Percentiles rank a stretch among this genome's conserved stretches.
Evolutionary conservation across 306 rosid genomes (phyloP).

Genomic region (Neltuma alba): DNA sequence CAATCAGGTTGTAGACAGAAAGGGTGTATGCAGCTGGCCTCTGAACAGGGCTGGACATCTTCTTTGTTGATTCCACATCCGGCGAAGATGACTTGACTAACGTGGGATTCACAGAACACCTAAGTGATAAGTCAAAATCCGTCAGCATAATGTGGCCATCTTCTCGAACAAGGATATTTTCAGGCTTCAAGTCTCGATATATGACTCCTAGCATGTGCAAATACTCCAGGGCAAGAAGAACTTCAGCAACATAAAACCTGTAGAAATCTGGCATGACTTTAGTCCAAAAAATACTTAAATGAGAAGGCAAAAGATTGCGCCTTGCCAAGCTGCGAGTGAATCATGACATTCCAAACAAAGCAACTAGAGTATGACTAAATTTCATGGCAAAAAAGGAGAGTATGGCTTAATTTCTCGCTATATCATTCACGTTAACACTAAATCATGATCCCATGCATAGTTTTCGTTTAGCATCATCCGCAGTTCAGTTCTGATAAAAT

Average conservation of each 20-base stretch:
- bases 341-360: conserved; percentile 3
- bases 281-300: conserved; percentile 23
- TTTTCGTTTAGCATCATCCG: neutral
- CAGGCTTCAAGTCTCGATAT: conserved; percentile 96
- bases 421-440: conserved; percentile 21
- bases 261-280: conserved; percentile 21
- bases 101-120: conserved; percentile 81
- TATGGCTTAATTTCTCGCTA: conserved; percentile 1
- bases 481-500: conserved; percentile 6
- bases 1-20: conserved; percentile 98
- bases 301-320: neutral
- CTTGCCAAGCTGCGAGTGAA: conserved; percentile 16
- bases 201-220: conserved; percentile 97
- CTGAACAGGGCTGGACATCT: conserved; percentile 67
- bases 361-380: too few species aligned
- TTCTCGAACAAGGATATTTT: conserved; percentile 90
- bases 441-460: neutral
- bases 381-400: too few species aligned
- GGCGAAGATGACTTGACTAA: conserved; percentile 77
- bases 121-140: conserved; percentile 89
- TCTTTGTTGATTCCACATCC: conserved; percentile 52
- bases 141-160: conserved; percentile 99
- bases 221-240: conserved; percentile 93
- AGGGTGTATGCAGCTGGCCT: conserved; percentile 88
- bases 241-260: conserved; percentile 97